Evolutionary conservation across 176 grass and related monocot species (phyloP), one percentile per base, ranked within the genome.

Genomic region (Oryza officinalis): DNA sequence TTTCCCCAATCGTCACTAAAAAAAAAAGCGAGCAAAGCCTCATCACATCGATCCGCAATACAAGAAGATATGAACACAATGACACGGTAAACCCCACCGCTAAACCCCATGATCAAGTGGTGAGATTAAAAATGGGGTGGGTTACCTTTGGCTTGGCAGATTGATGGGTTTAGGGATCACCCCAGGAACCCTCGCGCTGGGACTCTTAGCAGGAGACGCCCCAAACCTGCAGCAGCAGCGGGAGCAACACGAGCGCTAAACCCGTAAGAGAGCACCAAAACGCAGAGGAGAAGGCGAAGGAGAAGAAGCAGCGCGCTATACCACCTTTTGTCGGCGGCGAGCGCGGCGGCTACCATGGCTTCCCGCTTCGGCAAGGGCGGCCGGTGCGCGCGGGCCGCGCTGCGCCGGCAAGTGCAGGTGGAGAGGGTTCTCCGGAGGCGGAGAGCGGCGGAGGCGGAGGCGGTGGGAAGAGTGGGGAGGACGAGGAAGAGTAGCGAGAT

Each of bases 1-100:
- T 94, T 72, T 91, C 63, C 87, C 86, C 89, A 91, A 94, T 86
- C 92, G 89, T 84, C 80, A 89, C 84, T 50, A 76, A 59, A 23
- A 59, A 20, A 47, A 47, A 52, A 52, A 59, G 1, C 7, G 10
- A 59, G 47, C 44, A 66, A 79, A 66, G 0, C 15, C 33, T 75
- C 64, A 67, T 37, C 54, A 65, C 69, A 64, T 72, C 32, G 81
- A 63, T 59, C 38, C 50, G 60, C 4, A 37, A 63, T 1, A 71
- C 30, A 65, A 32, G 27, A 74, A 49, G 27, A 4, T 7, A 59
- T 11, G 26, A 15, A 32, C 52, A 64, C 23, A 14, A 6, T 41
- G 4, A 26, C 43, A 64, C 27, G 3, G 10, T 38, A 38, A 38
- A 38, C 37, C 35, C 35, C 35, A 37, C 35, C 35, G 35, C 47